Evolutionary conservation across 257 asterid genomes (phyloP), one percentile per base, ranked within the genome.

Genomic region (Ocimum tenuiflorum): DNA sequence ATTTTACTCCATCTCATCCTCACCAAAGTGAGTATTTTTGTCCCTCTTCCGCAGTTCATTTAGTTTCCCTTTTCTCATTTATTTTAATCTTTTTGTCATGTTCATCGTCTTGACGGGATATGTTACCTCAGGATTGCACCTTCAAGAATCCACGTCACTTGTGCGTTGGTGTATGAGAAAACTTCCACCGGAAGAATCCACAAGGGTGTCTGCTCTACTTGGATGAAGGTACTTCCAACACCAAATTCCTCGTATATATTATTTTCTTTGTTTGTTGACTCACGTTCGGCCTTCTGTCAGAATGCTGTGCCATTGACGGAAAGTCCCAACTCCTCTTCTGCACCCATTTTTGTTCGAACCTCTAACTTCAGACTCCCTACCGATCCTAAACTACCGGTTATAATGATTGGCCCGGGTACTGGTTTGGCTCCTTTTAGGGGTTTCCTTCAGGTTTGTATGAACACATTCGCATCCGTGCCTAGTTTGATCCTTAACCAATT

Each of bases 351-450:
- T 43, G 88, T 94, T 74, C 72, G 99, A 77, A 85, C 82, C 65
- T 94, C 97, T 47, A 94, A 85, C 86, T 94, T 94, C 81, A 88
- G 86, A 74, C 89, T 91, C 60, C 99, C 99, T 29, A 58, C 89
- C 51, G 95, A 91, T 75, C 79, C 94, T 60, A 81, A 82, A 82
- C 84, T 85, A 39, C 99, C 99, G 3, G 58, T 94, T 33, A 77
- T 90, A 67, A 94, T 94, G 99, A 81, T 91, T 12, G 99, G 99
- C 51, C 99, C 99, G 49, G 99, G 99, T 54, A 94, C 99, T 36
- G 99, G 99, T 9, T 76, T 94, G 75, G 99, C 99, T 67, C 99
- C 99, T 15, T 91, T 94, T 66, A 85, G 99, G 65, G 99, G 99
- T 54, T 94, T 94, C 77, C 95, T 94, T 77, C 99, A 92, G 98